Evolutionary conservation across 192 early-diverging fungal genomes (phyloP).

Genomic region (Rhizophagus sp.): DNA sequence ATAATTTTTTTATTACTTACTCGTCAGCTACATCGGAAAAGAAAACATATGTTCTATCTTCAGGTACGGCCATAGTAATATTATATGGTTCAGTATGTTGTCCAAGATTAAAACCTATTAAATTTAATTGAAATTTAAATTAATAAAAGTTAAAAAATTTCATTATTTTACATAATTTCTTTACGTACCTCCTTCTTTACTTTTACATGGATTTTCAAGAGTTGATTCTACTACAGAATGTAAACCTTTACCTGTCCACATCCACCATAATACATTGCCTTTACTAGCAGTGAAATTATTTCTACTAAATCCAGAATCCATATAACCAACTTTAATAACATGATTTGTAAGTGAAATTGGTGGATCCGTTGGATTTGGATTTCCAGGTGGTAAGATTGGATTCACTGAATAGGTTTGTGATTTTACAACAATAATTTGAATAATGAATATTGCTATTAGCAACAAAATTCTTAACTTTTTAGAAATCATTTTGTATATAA

Average conservation of each 20-base stretch:
- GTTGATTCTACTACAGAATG: neutral
- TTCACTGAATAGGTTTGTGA: neutral
- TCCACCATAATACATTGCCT: neutral
- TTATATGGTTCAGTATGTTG: neutral
- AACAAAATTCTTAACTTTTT: too few relatives aligned
- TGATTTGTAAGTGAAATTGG: neutral
- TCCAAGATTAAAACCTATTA: neutral
- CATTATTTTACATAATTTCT: too few relatives aligned
- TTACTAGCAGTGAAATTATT: neutral
- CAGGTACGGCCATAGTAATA: neutral
- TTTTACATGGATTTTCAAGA: neutral
- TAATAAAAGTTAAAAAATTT: too few relatives aligned
- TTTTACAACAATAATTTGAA: neutral
- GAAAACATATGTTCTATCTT: neutral
- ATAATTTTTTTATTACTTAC: neutral
- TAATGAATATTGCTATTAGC: too few relatives aligned
- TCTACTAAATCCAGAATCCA: neutral
- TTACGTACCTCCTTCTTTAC: neutral
- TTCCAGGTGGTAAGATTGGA: neutral
- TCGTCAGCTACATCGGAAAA: neutral
- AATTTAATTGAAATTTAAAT: too few relatives aligned
- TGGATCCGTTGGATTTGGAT: neutral
- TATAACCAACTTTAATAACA: neutral
- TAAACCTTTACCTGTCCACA: neutral
- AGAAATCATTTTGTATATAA: too few relatives aligned